A percentile compares a stretch with the other conserved stretches of the same genome.
These are phyloP conservation scores for Striga hermonthica DNA, from an alignment of 305 asterid genomes.

Conservation along the genomic window DNA sequence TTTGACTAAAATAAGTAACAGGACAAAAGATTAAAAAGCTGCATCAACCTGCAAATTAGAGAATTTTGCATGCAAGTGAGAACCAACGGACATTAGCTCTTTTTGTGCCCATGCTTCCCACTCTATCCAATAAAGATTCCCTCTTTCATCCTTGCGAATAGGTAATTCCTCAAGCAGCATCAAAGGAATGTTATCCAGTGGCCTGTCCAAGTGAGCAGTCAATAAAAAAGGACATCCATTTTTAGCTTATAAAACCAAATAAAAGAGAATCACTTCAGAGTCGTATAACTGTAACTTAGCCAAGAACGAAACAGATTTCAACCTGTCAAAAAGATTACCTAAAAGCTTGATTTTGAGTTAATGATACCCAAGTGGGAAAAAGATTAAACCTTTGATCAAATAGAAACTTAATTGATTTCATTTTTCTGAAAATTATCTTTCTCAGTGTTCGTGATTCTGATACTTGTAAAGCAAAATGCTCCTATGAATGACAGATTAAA, in stretches of 20 bases:
- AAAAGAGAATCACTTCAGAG: too few species aligned
- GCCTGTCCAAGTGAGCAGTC: slow-evolving; percentile 44
- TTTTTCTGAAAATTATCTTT: slow-evolving; percentile 6
- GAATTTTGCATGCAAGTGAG: slow-evolving; percentile 72
- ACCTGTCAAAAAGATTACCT: background rate
- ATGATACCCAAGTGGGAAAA: background rate
- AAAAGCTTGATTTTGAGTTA: background rate
- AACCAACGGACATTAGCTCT: slow-evolving; percentile 78
- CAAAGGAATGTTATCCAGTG: slow-evolving; percentile 52
- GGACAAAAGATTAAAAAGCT: slow-evolving; percentile 14
- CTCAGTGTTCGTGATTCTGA: background rate
- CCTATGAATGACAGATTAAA: background rate
- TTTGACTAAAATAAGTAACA: slow-evolving; percentile 9
- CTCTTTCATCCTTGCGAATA: slow-evolving; percentile 31
- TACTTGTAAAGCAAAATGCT: slow-evolving; percentile 4
- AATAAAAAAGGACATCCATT: slow-evolving; percentile 20
- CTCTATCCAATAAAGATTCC: slow-evolving; percentile 44
- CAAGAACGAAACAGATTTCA: background rate
- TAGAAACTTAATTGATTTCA: background rate
- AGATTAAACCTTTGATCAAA: background rate
- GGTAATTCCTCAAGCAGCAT: slow-evolving; percentile 50
- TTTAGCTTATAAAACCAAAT: background rate
- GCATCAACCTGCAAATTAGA: slow-evolving; percentile 70
- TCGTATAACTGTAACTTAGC: too few species aligned
- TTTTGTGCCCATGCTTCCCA: slow-evolving; percentile 88